These are phyloP conservation scores for Sindora glabra DNA, from an alignment of 306 rosid species.

Conservation along the genomic window DNA sequence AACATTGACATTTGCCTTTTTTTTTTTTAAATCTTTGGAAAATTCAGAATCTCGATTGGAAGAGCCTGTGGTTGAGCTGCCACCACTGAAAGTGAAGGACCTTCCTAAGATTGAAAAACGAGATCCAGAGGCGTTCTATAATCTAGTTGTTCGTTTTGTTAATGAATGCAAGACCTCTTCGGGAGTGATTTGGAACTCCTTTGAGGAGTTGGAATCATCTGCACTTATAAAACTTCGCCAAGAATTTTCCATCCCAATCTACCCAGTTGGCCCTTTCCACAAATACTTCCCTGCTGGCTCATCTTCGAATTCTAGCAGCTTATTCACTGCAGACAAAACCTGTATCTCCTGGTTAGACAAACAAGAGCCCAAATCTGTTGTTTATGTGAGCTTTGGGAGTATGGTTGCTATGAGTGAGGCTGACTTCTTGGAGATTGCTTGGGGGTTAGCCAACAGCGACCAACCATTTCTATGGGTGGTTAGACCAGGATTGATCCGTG, in stretches of 20 bases:
- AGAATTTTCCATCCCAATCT: slow-evolving; percentile 15
- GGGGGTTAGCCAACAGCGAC: slow-evolving; percentile 26
- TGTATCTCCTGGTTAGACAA: slow-evolving; percentile 27
- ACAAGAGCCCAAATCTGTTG: slow-evolving; percentile 19
- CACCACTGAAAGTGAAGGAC: no score
- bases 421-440: slow-evolving; percentile 27
- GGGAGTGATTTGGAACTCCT: slow-evolving; percentile 31
- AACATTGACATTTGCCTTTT: background rate
- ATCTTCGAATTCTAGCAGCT: slow-evolving; percentile 11
- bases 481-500: slow-evolving; percentile 22
- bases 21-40: background rate
- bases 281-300: background rate
- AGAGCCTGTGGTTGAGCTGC: no score
- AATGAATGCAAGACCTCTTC: slow-evolving; percentile 14
- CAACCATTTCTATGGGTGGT: slow-evolving; percentile 36
- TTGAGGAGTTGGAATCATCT: slow-evolving; percentile 14
- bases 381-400: slow-evolving; percentile 35
- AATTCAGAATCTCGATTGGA: background rate
- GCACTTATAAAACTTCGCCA: background rate
- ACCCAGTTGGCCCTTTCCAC: slow-evolving; percentile 37
- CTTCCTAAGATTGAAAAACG: background rate
- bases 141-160: background rate
- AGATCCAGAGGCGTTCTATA: background rate
- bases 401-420: background rate
- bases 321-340: slow-evolving; percentile 9